These are phyloP conservation scores for Sporormia fimetaria DNA, from an alignment of 495 filamentous ascomycete genomes.

Conservation along the genomic window DNA sequence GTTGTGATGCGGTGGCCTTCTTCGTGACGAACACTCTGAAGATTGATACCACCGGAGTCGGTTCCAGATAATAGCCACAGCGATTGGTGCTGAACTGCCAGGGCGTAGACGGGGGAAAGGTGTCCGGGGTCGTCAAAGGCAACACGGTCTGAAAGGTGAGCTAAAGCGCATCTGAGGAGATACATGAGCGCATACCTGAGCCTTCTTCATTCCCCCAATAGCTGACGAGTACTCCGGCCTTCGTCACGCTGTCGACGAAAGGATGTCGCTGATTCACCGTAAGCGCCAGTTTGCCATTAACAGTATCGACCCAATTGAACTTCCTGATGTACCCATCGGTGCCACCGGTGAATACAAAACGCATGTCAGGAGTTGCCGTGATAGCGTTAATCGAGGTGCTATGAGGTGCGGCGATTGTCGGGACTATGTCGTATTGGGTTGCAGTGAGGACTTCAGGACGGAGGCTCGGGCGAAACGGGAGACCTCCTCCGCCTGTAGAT, in stretches of 20 bases:
- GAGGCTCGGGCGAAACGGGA: constrained; percentile 49
- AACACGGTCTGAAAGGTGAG: constrained; percentile 21
- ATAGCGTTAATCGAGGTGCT: constrained; percentile 92
- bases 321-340: constrained; percentile 91
- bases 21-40: constrained; percentile 89
- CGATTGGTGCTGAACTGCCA: constrained; percentile 80
- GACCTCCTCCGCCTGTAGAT: constrained; percentile 34
- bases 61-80: constrained; percentile 84
- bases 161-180: not conserved
- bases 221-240: constrained; percentile 81
- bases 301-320: constrained; percentile 89
- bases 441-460: constrained; percentile 74
- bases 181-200: constrained; percentile 13
- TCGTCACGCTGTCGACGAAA: constrained; percentile 93
- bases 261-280: constrained; percentile 95
- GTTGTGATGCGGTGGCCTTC: constrained; percentile 79
- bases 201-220: constrained; percentile 87
- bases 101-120: constrained; percentile 81
- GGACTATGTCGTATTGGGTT: constrained; percentile 86
- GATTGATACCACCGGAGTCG: constrained; percentile 83
- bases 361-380: constrained; percentile 83
- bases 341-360: constrained; percentile 89
- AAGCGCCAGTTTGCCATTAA: constrained; percentile 85
- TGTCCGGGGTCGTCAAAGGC: constrained; percentile 36
- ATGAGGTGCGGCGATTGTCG: constrained; percentile 92